Evolutionary conservation across 2,329 filamentous ascomycete species (phyloP), one percentile per base, ranked within the genome.

Genomic region (Botrytis squamosa): DNA sequence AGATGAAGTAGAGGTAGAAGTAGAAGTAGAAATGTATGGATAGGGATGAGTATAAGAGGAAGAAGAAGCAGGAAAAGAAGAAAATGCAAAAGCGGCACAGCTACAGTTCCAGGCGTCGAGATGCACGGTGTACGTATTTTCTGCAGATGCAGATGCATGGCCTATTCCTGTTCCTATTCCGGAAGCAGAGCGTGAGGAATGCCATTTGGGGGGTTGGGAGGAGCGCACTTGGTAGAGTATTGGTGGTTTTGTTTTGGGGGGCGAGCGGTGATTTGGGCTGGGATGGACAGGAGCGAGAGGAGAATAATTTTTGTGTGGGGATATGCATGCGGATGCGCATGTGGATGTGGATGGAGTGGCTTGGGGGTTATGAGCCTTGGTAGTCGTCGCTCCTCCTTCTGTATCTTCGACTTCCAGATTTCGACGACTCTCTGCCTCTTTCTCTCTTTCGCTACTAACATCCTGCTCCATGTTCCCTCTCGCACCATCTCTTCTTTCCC

Each of bases 71-170:
- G 29, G 29, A 29, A 94, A 95, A 3, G 91, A 88, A 33, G 91
- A 86, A 75, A 97, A 91, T 0, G 91, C 87, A 82, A 98, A 98
- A 1, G 90, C 91, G 5, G 94, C 92, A 84, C 96, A 99, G 1
- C 90, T 93, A 82, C 96, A 99, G 82, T 92, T 94, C 96, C 96
- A 98, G 1, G 91, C 89, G 1, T 82, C 78, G 1, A 95, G 86
- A 16, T 91, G 88, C 25, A 98, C 92, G 78, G 93, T 85, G 82
- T 98, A 97, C 69, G 80, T 79, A 55, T 66, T 74, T 46, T 62
- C 75, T 16, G 80, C 75, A 72, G 81, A 62, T 16, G 79, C 74
- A 66, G 78, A 73, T 72, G 80, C 75, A 72, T 81, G 63, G 40
- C 25, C 46, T 14, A 33, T 44, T 33, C 18, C 38, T 7, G 4